Conservation (phyloP, 2,329 filamentous ascomycete genomes). For the Trichophyton rubrum region DNA sequence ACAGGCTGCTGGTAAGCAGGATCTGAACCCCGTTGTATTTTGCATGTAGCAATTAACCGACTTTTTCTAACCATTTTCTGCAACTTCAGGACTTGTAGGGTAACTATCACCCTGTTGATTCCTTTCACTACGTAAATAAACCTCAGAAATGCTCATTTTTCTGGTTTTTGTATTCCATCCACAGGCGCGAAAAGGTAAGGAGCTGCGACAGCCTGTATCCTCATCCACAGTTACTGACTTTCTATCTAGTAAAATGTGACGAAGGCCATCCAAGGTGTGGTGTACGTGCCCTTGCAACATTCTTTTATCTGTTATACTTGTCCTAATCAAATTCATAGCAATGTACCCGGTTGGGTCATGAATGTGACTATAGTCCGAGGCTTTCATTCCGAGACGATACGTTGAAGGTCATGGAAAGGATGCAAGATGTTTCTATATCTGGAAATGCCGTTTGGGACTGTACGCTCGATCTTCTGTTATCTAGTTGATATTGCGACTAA, state of each 20-base stretch:
- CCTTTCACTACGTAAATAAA: neutral
- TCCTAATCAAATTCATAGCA: conserved; percentile 25
- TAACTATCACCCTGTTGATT: conserved; percentile 18
- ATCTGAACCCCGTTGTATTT: conserved; percentile 3
- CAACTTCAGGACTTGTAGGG: conserved; percentile 30
- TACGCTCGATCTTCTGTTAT: conserved; percentile 25
- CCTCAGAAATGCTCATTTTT: neutral
- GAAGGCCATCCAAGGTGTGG: conserved; percentile 43
- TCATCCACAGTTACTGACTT: conserved; percentile 5
- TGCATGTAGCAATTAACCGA: neutral
- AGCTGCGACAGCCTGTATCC: neutral
- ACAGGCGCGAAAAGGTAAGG: conserved; percentile 26
- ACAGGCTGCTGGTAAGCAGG: conserved; percentile 41
- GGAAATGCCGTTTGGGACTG: conserved; percentile 46
- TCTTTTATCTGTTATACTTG: neutral
- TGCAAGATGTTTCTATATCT: conserved; percentile 39
- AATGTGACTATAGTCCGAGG: conserved; percentile 46
- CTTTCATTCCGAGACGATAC: conserved; percentile 45
- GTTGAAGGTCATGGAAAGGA: conserved; percentile 39
- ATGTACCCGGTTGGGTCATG: conserved; percentile 44
- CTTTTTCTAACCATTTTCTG: conserved; percentile 8
- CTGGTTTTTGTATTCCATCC: conserved; percentile 5
- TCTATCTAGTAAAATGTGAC: conserved; percentile 42
- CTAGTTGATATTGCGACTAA: conserved; percentile 9
- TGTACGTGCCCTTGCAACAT: conserved; percentile 25